A percentile compares a stretch with the other conserved stretches of the same genome.
Evolutionary conservation across 2,329 filamentous ascomycete species (phyloP).

Genomic region (Lasiodiplodia sp.): DNA sequence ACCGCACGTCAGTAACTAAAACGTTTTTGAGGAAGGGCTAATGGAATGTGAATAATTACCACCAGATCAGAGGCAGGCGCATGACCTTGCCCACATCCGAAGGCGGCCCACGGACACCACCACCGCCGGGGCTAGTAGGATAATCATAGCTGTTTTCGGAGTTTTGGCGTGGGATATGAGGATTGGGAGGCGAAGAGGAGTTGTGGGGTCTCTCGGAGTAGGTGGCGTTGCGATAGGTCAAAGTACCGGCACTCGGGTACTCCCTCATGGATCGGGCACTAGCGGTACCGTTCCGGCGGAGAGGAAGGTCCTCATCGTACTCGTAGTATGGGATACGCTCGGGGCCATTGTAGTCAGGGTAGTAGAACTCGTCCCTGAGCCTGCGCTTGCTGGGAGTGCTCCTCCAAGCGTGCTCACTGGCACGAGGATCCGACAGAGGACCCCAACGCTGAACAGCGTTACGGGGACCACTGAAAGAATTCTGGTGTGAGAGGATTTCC

Average conservation of each 20-base stretch:
- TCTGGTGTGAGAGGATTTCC: slow-evolving; percentile 24
- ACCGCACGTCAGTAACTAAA: too few species aligned
- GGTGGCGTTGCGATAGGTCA: slow-evolving; percentile 1
- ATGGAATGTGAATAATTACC: slow-evolving; percentile 13
- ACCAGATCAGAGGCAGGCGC: slow-evolving; percentile 45
- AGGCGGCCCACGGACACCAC: slow-evolving; percentile 5
- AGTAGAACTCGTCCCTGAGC: slow-evolving; percentile 24
- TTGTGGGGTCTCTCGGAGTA: slow-evolving; percentile 3
- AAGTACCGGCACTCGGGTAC: slow-evolving; percentile 2
- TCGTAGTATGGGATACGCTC: slow-evolving; percentile 17
- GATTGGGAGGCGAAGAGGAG: slow-evolving; percentile 4
- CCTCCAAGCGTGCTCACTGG: slow-evolving; percentile 12
- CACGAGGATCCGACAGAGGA: slow-evolving; percentile 14
- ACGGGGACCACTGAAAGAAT: slow-evolving; percentile 7
- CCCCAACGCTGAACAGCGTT: slow-evolving; percentile 20
- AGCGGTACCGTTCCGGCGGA: slow-evolving; percentile 5
- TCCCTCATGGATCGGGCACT: slow-evolving; percentile 6
- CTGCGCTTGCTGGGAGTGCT: slow-evolving; percentile 22
- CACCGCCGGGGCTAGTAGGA: background rate
- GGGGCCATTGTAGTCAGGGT: slow-evolving; percentile 7
- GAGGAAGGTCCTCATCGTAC: slow-evolving; percentile 24
- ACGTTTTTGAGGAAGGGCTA: too few species aligned
- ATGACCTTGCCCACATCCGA: slow-evolving; percentile 35
- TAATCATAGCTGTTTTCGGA: slow-evolving; percentile 21
- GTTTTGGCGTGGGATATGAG: background rate